Conservation (phyloP, 495 filamentous ascomycete species). For the Annulohypoxylon moriforme region DNA sequence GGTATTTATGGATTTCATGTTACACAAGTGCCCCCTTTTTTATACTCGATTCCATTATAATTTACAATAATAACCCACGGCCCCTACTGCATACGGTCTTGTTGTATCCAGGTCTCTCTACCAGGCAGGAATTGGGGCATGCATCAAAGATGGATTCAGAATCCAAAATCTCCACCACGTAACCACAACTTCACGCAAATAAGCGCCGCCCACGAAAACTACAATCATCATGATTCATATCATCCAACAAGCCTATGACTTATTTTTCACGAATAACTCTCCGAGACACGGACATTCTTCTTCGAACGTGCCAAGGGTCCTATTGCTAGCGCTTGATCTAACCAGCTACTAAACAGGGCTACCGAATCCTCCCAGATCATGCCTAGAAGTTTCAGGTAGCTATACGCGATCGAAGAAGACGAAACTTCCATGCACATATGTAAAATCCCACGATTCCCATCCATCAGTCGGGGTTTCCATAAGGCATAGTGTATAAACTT, state of each 20-base stretch:
- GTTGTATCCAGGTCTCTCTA: neutral
- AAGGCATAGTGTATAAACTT: neutral
- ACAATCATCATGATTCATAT: neutral
- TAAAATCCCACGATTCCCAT: slow-evolving; percentile 6
- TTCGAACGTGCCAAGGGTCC: slow-evolving; percentile 14
- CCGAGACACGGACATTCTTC: slow-evolving; percentile 8
- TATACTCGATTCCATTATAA: neutral
- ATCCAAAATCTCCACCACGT: neutral
- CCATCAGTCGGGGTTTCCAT: neutral
- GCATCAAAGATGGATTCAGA: neutral
- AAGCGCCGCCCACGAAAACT: neutral
- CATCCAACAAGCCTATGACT: slow-evolving; percentile 4
- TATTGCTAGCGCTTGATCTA: slow-evolving; percentile 11
- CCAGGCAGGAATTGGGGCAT: neutral
- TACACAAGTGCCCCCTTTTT: slow-evolving; percentile 20
- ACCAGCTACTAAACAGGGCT: slow-evolving; percentile 5
- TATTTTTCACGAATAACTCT: neutral
- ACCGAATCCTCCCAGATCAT: slow-evolving; percentile 32
- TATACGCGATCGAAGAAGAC: neutral
- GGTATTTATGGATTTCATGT: slow-evolving; percentile 6
- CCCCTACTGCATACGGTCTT: neutral
- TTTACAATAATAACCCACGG: neutral
- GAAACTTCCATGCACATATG: neutral
- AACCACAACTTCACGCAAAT: neutral
- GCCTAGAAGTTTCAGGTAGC: slow-evolving; percentile 13